phyloP scores from a whole-genome alignment of 139 green algal genomes.

The Chlamydomonas sphaeroides region DNA sequence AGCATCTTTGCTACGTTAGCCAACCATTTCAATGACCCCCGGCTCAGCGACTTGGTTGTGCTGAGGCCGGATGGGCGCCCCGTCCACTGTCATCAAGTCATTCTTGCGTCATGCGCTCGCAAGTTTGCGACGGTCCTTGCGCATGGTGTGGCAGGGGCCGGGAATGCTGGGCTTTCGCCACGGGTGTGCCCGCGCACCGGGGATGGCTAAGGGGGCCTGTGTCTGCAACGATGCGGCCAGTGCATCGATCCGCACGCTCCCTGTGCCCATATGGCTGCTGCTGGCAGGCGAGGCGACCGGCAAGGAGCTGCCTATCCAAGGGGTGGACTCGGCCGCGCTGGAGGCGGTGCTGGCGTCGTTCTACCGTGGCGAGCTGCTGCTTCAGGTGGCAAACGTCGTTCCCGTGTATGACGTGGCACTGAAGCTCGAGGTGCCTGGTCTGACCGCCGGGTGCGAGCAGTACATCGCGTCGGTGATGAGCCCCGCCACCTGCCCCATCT shows the following conservation, averaged over 20 bases:
- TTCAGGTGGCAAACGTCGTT: conserved; percentile 29
- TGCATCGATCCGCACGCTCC: too few relatives aligned
- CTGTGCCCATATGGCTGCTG: not conserved
- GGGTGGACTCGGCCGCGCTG: conserved; percentile 50
- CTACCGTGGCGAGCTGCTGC: conserved; percentile 46
- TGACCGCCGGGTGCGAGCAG: conserved; percentile 4
- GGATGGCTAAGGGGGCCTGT: not conserved
- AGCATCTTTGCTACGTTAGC: too few relatives aligned
- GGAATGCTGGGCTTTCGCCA: too few relatives aligned
- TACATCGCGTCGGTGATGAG: conserved; percentile 15
- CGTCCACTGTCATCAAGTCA: conserved; percentile 47
- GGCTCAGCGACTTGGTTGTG: conserved; percentile 42
- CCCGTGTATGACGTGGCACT: conserved; percentile 35
- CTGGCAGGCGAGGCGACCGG: conserved; percentile 26
- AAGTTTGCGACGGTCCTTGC: conserved; percentile 47
- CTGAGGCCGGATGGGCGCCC: conserved; percentile 44
- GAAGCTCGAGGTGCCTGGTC: conserved; percentile 27
- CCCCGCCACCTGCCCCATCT: not conserved
- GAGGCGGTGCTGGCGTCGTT: conserved; percentile 51
- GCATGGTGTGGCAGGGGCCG: conserved; percentile 14
- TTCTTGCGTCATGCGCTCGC: conserved; percentile 39
- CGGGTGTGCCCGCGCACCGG: too few relatives aligned
- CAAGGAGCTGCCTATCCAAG: conserved; percentile 57
- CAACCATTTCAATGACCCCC: conserved; percentile 48
- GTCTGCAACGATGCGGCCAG: too few relatives aligned